Conservation (phyloP, 2,329 filamentous ascomycete species). For the Ophiostoma perfectum region DNA sequence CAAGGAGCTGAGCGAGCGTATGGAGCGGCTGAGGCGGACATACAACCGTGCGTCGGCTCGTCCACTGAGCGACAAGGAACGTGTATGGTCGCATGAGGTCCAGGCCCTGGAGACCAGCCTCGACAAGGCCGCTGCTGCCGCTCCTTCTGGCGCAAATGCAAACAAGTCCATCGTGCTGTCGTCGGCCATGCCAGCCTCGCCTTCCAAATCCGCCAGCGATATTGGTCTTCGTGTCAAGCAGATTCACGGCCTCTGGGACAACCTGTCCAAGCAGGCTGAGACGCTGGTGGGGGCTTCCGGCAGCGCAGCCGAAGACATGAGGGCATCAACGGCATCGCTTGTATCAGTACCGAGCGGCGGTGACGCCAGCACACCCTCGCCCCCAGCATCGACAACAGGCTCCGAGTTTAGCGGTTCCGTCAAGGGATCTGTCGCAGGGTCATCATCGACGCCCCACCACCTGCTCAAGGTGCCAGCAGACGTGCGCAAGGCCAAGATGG, state of each 20-base stretch:
- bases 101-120: slow-evolving; percentile 39
- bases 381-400: slow-evolving; percentile 16
- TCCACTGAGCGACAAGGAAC: slow-evolving; percentile 59
- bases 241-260: slow-evolving; percentile 48
- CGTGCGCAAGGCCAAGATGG: slow-evolving; percentile 57
- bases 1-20: slow-evolving; percentile 50
- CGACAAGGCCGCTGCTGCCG: slow-evolving; percentile 16
- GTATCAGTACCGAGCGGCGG: slow-evolving; percentile 22
- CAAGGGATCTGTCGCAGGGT: neutral
- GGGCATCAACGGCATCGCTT: slow-evolving; percentile 18
- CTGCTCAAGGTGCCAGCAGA: slow-evolving; percentile 53
- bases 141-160: slow-evolving; percentile 22
- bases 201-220: slow-evolving; percentile 38
- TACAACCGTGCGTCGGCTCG: slow-evolving; percentile 43
- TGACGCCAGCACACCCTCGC: slow-evolving; percentile 28
- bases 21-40: slow-evolving; percentile 53
- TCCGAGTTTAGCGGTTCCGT: neutral
- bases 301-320: neutral
- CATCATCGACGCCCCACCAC: slow-evolving; percentile 28
- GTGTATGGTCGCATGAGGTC: slow-evolving; percentile 45
- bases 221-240: slow-evolving; percentile 54
- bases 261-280: slow-evolving; percentile 48
- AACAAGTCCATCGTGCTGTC: slow-evolving; percentile 21
- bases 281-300: slow-evolving; percentile 33
- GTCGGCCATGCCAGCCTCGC: slow-evolving; percentile 29